Percentiles rank a stretch among this genome's conserved stretches.
phyloP scores from a whole-genome alignment of 352 stramenopile species.

The Plasmopara viticola region DNA sequence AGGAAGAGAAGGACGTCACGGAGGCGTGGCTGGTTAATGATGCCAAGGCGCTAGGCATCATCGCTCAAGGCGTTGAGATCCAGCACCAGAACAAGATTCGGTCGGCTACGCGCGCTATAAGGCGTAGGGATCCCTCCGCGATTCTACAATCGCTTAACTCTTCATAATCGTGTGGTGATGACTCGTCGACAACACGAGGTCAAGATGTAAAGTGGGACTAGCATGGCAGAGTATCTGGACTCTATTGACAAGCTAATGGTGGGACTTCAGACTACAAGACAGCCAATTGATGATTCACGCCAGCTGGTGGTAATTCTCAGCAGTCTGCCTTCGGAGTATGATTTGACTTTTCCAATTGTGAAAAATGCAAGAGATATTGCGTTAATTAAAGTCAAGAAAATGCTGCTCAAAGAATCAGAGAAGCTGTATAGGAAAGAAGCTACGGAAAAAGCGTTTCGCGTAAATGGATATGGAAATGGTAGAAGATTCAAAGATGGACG shows the following conservation, averaged over 20 bases:
- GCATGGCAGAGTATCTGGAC: too few relatives aligned
- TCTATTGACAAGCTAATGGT: too few relatives aligned
- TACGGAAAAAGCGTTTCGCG: background rate
- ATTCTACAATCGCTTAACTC: background rate
- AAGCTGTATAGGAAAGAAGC: background rate
- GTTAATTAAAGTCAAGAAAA: background rate
- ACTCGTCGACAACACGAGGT: background rate
- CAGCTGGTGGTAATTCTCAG: too few relatives aligned
- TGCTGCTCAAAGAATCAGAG: background rate
- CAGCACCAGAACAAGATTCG: background rate
- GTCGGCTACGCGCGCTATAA: background rate
- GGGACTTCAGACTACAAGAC: too few relatives aligned
- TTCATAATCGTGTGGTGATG: background rate
- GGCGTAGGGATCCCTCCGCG: background rate
- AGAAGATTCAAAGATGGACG: background rate
- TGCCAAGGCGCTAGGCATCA: too few relatives aligned
- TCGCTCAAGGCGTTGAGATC: too few relatives aligned
- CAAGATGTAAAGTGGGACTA: background rate
- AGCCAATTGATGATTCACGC: too few relatives aligned
- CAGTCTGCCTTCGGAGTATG: background rate
- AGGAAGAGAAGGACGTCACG: too few relatives aligned
- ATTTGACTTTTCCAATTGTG: background rate
- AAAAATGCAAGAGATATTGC: background rate
- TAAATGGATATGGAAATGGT: background rate
- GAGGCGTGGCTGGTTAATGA: too few relatives aligned